These are phyloP conservation scores for Albizia julibrissin DNA, from an alignment of 306 rosid species.

Conservation along the genomic window DNA sequence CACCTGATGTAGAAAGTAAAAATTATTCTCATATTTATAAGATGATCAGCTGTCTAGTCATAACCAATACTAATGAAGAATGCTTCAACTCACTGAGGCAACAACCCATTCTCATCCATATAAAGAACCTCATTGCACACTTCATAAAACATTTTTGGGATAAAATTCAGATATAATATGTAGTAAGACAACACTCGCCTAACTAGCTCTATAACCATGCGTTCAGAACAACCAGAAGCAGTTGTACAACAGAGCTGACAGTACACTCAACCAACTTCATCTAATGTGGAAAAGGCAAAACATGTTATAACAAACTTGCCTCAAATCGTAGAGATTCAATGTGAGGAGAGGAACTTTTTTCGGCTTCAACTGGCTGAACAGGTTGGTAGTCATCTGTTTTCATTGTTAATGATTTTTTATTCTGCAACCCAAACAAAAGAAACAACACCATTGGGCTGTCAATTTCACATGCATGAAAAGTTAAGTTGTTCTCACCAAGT, in stretches of 20 bases:
- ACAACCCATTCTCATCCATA: slow-evolving; percentile 4
- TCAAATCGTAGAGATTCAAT: slow-evolving; percentile 76
- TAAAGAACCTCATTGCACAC: neutral
- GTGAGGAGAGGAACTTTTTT: slow-evolving; percentile 40
- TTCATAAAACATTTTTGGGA: neutral
- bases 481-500: slow-evolving; percentile 20
- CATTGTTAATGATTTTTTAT: slow-evolving; percentile 28
- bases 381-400: slow-evolving; percentile 45
- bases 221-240: neutral
- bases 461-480: slow-evolving; percentile 26
- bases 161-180: neutral
- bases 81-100: neutral
- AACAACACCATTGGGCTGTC: slow-evolving; percentile 15
- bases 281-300: neutral
- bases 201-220: neutral
- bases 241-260: slow-evolving; percentile 1
- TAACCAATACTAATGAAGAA: neutral
- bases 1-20: slow-evolving; percentile 54
- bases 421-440: slow-evolving; percentile 49
- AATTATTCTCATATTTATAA: slow-evolving; percentile 16
- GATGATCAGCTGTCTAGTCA: slow-evolving; percentile 1
- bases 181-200: neutral
- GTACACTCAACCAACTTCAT: slow-evolving; percentile 30
- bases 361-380: slow-evolving; percentile 41
- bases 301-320: slow-evolving; percentile 42